Conservation (phyloP, 2,329 filamentous ascomycete genomes). For the Cytospora piceicola region DNA sequence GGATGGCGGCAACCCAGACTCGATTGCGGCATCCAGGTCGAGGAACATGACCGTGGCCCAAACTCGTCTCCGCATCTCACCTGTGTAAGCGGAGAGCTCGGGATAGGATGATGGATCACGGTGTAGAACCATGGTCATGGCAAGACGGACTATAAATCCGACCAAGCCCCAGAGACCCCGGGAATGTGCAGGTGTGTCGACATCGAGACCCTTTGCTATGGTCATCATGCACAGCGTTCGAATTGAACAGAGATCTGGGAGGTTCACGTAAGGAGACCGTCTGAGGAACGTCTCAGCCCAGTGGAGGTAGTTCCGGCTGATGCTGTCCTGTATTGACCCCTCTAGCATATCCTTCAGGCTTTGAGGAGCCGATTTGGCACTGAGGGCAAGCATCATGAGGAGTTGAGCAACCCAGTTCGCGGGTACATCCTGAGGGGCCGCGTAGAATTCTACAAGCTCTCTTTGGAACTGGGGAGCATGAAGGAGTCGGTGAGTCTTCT, state of each 20-base stretch:
- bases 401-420: not conserved
- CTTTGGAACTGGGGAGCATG: slow-evolving; percentile 33
- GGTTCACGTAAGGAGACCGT: not conserved
- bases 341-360: not conserved
- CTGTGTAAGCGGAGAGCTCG: slow-evolving; percentile 31
- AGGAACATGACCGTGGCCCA: slow-evolving; percentile 37
- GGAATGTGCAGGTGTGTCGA: not conserved
- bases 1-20: slow-evolving; percentile 31
- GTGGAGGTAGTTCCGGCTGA: not conserved
- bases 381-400: slow-evolving; percentile 2
- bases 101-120: slow-evolving; percentile 28
- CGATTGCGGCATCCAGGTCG: slow-evolving; percentile 36
- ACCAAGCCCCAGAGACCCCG: not conserved
- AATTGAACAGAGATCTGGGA: not conserved
- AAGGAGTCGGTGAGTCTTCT: slow-evolving; percentile 35
- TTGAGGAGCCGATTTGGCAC: not conserved
- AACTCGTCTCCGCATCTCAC: slow-evolving; percentile 34
- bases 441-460: slow-evolving; percentile 20
- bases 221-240: not conserved
- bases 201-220: not conserved
- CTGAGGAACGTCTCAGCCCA: not conserved
- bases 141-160: slow-evolving; percentile 32
- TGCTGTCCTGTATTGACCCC: not conserved
- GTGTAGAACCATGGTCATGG: slow-evolving; percentile 35
- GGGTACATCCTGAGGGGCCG: not conserved